Conservation (phyloP, 1,284 basidiomycete genomes). For the Exobasidium rhododendri region DNA sequence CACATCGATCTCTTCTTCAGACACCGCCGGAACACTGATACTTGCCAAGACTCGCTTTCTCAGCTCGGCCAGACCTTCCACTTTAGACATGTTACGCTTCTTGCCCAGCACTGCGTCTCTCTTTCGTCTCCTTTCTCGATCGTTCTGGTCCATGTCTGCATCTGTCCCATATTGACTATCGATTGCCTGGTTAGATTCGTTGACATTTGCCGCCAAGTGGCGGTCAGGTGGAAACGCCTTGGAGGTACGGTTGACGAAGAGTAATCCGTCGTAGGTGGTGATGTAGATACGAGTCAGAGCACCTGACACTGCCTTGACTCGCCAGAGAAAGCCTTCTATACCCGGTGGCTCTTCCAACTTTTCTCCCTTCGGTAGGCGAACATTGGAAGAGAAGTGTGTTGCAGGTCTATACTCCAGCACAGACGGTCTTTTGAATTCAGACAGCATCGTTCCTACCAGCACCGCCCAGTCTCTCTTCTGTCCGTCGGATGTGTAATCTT, state of each 20-base stretch:
- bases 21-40: constrained; percentile 26
- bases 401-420: constrained; percentile 70
- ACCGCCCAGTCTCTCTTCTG: constrained; percentile 68
- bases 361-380: constrained; percentile 62
- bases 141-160: background rate
- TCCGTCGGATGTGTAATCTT: constrained; percentile 66
- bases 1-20: constrained; percentile 30
- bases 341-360: constrained; percentile 68
- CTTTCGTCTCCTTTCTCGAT: constrained; percentile 28
- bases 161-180: constrained; percentile 1
- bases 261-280: constrained; percentile 67
- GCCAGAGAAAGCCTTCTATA: constrained; percentile 72
- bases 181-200: background rate
- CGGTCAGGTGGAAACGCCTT: constrained; percentile 69
- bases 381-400: constrained; percentile 64
- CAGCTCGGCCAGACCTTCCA: constrained; percentile 53
- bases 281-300: constrained; percentile 67
- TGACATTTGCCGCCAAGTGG: constrained; percentile 40
- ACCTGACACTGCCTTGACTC: constrained; percentile 66
- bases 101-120: constrained; percentile 23
- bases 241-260: constrained; percentile 64
- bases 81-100: constrained; percentile 8
- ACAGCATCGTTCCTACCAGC: constrained; percentile 68
- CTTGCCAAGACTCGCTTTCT: constrained; percentile 44
- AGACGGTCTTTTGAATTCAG: constrained; percentile 48